phyloP scores from a whole-genome alignment of 1,139 yeast genomes.

The Saccharomycopsis crataegensis region DNA sequence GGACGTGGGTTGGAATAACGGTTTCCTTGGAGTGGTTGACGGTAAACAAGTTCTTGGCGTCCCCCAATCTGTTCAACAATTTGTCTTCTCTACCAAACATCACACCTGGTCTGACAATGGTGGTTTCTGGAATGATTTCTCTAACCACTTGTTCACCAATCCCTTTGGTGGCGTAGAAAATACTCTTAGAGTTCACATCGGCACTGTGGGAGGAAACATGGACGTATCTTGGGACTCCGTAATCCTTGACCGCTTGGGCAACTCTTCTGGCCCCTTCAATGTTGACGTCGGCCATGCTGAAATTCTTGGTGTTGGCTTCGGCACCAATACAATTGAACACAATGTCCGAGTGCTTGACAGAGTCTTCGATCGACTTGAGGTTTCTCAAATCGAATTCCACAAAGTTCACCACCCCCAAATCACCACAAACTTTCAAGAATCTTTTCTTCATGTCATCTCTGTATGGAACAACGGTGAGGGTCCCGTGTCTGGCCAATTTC shows the following conservation, averaged over 20 bases:
- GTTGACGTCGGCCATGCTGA: constrained; percentile 75
- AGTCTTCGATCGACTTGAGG: constrained; percentile 65
- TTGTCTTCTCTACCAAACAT: constrained; percentile 73
- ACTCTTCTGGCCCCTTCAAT: constrained; percentile 74
- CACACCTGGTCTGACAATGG: constrained; percentile 82
- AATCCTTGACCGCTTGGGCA: constrained; percentile 64
- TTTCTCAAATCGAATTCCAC: constrained; percentile 81
- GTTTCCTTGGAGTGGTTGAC: constrained; percentile 60
- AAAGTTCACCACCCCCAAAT: constrained; percentile 79
- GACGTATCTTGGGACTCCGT: constrained; percentile 66
- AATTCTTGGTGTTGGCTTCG: constrained; percentile 72
- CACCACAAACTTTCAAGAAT: constrained; percentile 77
- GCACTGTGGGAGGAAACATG: constrained; percentile 83
- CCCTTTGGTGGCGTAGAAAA: constrained; percentile 75
- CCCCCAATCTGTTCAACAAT: constrained; percentile 57
- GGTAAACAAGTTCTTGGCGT: constrained; percentile 46
- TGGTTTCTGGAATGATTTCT: constrained; percentile 64
- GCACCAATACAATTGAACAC: constrained; percentile 78
- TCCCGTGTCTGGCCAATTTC: constrained; percentile 77
- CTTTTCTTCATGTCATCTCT: constrained; percentile 77
- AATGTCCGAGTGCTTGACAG: constrained; percentile 76
- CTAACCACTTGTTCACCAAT: constrained; percentile 67
- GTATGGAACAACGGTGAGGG: constrained; percentile 67
- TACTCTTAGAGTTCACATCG: constrained; percentile 56
- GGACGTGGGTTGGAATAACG: constrained; percentile 66